Conservation (phyloP, 2,329 filamentous ascomycete genomes). For the Cyphellophora europaea region DNA sequence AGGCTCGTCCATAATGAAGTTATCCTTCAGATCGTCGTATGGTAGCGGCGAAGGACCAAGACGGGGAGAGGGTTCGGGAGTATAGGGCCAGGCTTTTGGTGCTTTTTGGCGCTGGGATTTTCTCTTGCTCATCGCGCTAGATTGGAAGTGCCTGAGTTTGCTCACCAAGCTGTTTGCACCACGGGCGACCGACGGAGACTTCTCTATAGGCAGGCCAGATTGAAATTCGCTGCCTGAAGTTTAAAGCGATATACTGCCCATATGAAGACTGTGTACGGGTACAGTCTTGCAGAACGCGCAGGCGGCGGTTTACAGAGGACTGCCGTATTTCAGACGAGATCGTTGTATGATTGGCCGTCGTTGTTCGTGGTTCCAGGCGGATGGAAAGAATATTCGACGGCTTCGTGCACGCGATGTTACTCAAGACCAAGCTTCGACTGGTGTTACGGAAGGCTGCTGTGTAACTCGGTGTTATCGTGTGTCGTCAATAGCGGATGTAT, state of each 20-base stretch:
- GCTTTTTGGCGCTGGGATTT: constrained; percentile 21
- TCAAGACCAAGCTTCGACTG: constrained; percentile 9
- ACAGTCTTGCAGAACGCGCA: too few species aligned
- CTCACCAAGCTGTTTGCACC: not conserved
- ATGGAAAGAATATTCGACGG: too few species aligned
- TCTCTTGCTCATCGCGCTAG: constrained; percentile 20
- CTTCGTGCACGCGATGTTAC: too few species aligned
- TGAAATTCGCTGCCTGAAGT: too few species aligned
- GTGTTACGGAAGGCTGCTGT: constrained; percentile 15
- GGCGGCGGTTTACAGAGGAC: too few species aligned
- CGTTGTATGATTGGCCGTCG: too few species aligned
- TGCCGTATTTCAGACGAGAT: too few species aligned
- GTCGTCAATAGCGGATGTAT: not conserved
- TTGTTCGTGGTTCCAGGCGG: too few species aligned
- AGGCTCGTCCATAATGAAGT: constrained; percentile 25
- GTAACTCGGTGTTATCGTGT: constrained; percentile 5
- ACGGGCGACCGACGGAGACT: too few species aligned
- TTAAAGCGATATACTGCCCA: too few species aligned
- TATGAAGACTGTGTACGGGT: too few species aligned
- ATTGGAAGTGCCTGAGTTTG: constrained; percentile 3
- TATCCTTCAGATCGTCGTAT: constrained; percentile 33
- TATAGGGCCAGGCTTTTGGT: constrained; percentile 21
- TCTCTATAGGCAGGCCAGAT: too few species aligned
- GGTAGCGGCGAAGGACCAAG: constrained; percentile 33
- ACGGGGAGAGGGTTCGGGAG: constrained; percentile 36